Conservation (phyloP, 2,329 filamentous ascomycete species). For the Penicillium sp. region DNA sequence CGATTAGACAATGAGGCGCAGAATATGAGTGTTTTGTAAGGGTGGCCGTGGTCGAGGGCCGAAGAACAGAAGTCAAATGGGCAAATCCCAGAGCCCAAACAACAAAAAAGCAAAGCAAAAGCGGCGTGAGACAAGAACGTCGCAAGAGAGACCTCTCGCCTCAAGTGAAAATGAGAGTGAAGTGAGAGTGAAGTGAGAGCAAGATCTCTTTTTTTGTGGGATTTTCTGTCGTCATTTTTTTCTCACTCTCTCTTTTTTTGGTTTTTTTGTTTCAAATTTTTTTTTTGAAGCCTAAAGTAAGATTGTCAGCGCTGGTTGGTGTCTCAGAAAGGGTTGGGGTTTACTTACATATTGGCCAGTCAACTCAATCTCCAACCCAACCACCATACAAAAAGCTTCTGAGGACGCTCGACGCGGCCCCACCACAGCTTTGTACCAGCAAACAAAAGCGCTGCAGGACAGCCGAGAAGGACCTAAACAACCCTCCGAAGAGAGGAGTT, state of each 20-base stretch:
- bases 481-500: conserved; percentile 1
- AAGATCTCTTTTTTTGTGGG: background rate
- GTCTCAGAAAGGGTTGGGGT: no score
- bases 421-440: background rate
- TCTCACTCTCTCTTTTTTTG: background rate
- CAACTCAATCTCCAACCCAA: conserved; percentile 6
- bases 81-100: background rate
- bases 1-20: background rate
- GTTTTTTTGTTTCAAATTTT: background rate
- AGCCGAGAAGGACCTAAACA: background rate
- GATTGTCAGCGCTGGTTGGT: no score
- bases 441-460: background rate
- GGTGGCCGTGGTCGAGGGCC: background rate
- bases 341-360: conserved; percentile 1
- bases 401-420: background rate
- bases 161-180: background rate
- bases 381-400: background rate
- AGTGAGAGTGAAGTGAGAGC: background rate
- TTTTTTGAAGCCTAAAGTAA: background rate
- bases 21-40: background rate
- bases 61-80: background rate
- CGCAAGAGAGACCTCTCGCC: background rate
- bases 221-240: background rate
- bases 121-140: background rate
- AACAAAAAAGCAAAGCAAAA: background rate